Evolutionary conservation across 805 yeast species (phyloP), one percentile per base, ranked within the genome.

Genomic region (Starmera caribaea): DNA sequence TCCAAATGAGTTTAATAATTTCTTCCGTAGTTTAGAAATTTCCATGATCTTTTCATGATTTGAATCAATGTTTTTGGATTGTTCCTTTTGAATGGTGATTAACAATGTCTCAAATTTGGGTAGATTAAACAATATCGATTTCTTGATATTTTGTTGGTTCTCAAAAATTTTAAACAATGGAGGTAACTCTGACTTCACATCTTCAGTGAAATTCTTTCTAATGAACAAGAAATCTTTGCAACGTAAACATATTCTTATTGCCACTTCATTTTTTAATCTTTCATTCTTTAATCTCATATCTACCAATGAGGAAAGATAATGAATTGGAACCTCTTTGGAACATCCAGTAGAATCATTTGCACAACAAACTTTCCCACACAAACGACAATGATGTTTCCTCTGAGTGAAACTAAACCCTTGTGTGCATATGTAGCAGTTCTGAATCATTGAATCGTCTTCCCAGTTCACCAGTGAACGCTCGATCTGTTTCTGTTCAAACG

Each of bases 341-440:
- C 98, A 90, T 12, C 65, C 79, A 8, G 66, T 71, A 37, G 43
- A 61, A 38, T 57, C 49, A 47, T 79, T 80, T 21, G 81, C 94
- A 61, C 97, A 90, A 0, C 87, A 85, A 2, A 83, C 74, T 24
- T 59, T 53, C 0, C 97, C 97, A 63, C 98, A 90, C 21, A 88
- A 58, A 30, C 97, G 65, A 58, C 98, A 92, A 57, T 90, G 98
- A 55, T 92, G 97, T 47, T 81, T 85, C 38, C 97, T 63, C 17
- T 73, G 48, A 0, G 76, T 54, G 34, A 82, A 60, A 10, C 71
- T 65, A 56, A 87, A 92, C 27, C 53, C 50, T 11, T 67, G 63
- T 12, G 63, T 57, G 51, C 98, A 90, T 8, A 83, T 62, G 8
- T 71, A 65, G 55, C 98, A 90, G 40, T 65, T 61, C 0, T 62